Percentiles rank a stretch among this genome's conserved stretches.
phyloP scores from a whole-genome alignment of 2,329 filamentous ascomycete species.

The Fusarium marasasianum region DNA sequence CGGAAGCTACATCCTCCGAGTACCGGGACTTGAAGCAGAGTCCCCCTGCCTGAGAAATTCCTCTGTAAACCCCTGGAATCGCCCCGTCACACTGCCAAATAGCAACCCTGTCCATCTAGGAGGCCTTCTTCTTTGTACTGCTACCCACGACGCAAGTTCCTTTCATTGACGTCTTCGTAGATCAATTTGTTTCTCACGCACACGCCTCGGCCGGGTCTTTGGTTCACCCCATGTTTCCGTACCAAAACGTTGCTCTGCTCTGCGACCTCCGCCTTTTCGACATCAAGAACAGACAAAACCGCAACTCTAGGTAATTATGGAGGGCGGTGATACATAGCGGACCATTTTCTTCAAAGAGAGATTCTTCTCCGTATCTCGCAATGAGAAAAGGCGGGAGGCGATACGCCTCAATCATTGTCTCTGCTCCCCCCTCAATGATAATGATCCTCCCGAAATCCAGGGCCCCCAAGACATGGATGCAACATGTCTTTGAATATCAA shows the following conservation, averaged over 20 bases:
- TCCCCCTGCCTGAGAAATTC: not conserved
- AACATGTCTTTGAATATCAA: slow-evolving; percentile 25
- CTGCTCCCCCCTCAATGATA: slow-evolving; percentile 24
- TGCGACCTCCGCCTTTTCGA: slow-evolving; percentile 30
- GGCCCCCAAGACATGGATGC: slow-evolving; percentile 24
- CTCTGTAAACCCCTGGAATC: not conserved
- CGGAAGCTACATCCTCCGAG: not conserved
- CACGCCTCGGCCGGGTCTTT: slow-evolving; percentile 18
- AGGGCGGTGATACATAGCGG: not conserved
- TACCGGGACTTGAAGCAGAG: slow-evolving; percentile 9
- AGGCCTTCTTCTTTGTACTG: slow-evolving; percentile 7
- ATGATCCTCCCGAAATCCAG: slow-evolving; percentile 25
- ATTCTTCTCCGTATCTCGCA: not conserved
- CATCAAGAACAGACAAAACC: slow-evolving; percentile 9
- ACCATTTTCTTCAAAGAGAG: not conserved
- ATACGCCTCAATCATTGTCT: slow-evolving; percentile 33
- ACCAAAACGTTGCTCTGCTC: slow-evolving; percentile 15
- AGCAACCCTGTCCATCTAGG: not conserved
- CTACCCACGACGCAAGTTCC: not conserved
- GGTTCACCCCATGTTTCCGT: slow-evolving; percentile 18
- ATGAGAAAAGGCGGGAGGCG: slow-evolving; percentile 16
- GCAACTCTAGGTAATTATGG: not conserved
- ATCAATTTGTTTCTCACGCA: slow-evolving; percentile 23
- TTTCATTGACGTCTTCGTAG: not conserved
- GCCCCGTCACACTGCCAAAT: slow-evolving; percentile 5